Conservation (phyloP, 768 basidiomycete genomes). For the Suillus paluster region DNA sequence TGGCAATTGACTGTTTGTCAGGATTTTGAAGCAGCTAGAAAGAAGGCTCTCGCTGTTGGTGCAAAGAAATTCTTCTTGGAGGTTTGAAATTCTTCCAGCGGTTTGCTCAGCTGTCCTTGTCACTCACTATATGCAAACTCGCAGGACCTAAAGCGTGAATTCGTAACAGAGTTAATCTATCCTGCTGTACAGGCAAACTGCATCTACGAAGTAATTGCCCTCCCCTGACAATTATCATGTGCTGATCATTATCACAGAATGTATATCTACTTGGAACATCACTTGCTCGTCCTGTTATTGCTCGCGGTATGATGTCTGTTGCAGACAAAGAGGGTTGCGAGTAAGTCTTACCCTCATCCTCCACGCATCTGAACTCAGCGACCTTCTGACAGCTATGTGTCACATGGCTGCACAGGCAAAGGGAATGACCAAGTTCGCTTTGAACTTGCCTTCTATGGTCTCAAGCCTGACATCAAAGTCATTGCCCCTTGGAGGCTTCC, state of each 20-base stretch:
- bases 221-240: not conserved
- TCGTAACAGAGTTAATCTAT: conserved; percentile 95
- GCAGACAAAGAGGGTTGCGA: conserved; percentile 95
- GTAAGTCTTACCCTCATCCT: conserved; percentile 50
- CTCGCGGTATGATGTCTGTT: conserved; percentile 96
- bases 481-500: conserved; percentile 98
- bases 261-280: conserved; percentile 98
- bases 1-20: conserved; percentile 34
- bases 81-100: conserved; percentile 42
- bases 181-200: conserved; percentile 98
- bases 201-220: conserved; percentile 85
- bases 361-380: not conserved
- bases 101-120: not conserved
- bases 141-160: conserved; percentile 93
- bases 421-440: conserved; percentile 99
- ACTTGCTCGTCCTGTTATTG: conserved; percentile 97
- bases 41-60: conserved; percentile 88
- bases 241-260: conserved; percentile 53
- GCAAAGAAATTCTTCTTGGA: conserved; percentile 96
- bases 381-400: conserved; percentile 69
- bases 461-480: conserved; percentile 97
- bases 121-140: conserved; percentile 5
- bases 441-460: conserved; percentile 97
- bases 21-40: conserved; percentile 92
- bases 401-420: conserved; percentile 99